A percentile compares a stretch with the other conserved stretches of the same genome.
phyloP scores from a whole-genome alignment of 2,329 filamentous ascomycete species.

The Akanthomyces uredinophilus region DNA sequence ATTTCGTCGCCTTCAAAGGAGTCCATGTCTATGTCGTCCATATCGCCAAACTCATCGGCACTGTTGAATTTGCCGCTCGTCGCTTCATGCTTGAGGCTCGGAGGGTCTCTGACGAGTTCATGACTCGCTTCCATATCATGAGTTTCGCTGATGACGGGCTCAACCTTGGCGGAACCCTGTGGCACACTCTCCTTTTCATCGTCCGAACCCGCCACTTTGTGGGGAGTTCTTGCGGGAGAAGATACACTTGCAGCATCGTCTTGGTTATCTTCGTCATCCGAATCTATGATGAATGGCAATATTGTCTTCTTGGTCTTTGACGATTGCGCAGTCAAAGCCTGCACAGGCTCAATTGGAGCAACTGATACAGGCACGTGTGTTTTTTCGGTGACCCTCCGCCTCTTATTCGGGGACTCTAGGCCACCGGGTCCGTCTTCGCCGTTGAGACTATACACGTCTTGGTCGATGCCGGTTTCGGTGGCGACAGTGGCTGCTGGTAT shows the following conservation, averaged over 20 bases:
- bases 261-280: conserved; percentile 46
- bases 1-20: conserved; percentile 58
- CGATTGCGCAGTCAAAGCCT: conserved; percentile 6
- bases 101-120: conserved; percentile 2
- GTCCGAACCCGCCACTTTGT: background rate
- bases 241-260: background rate
- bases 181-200: background rate
- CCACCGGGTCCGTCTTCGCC: conserved; percentile 31
- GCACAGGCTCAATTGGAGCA: conserved; percentile 12
- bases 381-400: conserved; percentile 25
- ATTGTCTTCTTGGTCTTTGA: conserved; percentile 24
- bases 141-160: background rate
- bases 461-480: conserved; percentile 16
- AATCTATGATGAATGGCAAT: conserved; percentile 65
- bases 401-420: conserved; percentile 28
- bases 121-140: background rate
- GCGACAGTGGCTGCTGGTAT: conserved; percentile 13
- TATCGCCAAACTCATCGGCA: conserved; percentile 27
- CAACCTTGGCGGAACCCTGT: background rate
- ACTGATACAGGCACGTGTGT: conserved; percentile 17
- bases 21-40: conserved; percentile 54
- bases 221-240: background rate
- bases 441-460: conserved; percentile 23
- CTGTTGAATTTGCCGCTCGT: conserved; percentile 29
- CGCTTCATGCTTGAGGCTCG: conserved; percentile 1